phyloP scores from a whole-genome alignment of 2,329 filamentous ascomycete genomes.

The Talaromyces sp. region DNA sequence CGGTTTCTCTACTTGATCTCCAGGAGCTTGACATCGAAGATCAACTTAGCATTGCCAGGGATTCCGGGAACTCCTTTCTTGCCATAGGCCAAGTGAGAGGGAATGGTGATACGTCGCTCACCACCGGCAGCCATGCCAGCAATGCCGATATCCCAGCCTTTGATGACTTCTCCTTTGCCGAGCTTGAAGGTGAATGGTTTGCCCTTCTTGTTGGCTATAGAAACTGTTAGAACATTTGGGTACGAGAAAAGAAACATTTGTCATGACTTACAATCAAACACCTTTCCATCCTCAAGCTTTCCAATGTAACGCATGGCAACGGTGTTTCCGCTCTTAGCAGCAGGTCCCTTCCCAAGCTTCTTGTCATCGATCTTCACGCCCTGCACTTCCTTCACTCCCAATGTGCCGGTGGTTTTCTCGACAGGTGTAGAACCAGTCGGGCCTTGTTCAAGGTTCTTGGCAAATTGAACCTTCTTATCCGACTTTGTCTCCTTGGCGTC shows the following conservation, averaged over 20 bases:
- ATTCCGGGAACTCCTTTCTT: constrained; percentile 77
- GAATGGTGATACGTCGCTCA: constrained; percentile 88
- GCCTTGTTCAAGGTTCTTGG: constrained; percentile 97
- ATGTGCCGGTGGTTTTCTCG: constrained; percentile 51
- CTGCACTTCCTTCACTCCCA: constrained; percentile 72
- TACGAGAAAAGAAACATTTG: constrained; percentile 5
- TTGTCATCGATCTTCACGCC: constrained; percentile 94
- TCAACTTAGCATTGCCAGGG: constrained; percentile 81
- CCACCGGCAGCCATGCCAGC: constrained; percentile 88
- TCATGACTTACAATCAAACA: constrained; percentile 74
- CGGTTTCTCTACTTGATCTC: constrained; percentile 64
- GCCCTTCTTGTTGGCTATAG: constrained; percentile 91
- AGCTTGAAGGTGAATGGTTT: constrained; percentile 96
- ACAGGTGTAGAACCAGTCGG: constrained; percentile 63
- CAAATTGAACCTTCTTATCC: constrained; percentile 97
- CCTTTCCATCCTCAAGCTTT: constrained; percentile 89
- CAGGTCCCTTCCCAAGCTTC: constrained; percentile 78
- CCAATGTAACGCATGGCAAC: constrained; percentile 97
- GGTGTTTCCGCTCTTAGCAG: constrained; percentile 82
- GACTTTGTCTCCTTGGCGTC: constrained; percentile 53
- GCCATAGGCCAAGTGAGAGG: constrained; percentile 82
- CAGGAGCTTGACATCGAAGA: constrained; percentile 85
- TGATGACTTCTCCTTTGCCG: constrained; percentile 92
- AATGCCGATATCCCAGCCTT: constrained; percentile 96
- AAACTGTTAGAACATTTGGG: background rate